Conservation (phyloP, 2,329 filamentous ascomycete genomes). For the Fusarium sp. region DNA sequence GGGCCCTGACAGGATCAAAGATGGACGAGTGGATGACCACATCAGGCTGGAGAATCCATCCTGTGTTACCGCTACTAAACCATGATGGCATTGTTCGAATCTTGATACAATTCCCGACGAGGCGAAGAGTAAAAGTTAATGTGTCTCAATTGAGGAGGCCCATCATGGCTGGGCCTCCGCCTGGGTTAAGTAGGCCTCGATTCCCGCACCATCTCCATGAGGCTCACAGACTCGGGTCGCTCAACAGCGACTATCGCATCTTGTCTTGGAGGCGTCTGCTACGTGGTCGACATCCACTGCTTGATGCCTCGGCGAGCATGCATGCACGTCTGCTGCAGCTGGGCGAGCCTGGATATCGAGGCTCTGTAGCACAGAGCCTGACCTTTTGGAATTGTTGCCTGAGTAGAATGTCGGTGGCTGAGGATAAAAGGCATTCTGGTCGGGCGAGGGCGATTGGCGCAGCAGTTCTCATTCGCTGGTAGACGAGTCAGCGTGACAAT, state of each 20-base stretch:
- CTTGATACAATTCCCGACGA: neutral
- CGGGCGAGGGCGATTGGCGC: neutral
- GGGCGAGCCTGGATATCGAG: neutral
- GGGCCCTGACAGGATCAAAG: conserved; percentile 9
- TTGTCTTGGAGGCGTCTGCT: neutral
- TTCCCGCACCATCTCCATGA: neutral
- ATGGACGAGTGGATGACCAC: conserved; percentile 5
- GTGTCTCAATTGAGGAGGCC: neutral
- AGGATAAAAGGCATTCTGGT: neutral
- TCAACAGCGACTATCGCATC: neutral
- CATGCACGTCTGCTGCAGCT: neutral
- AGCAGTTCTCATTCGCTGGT: neutral
- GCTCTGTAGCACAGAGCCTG: neutral
- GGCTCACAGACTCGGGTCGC: neutral
- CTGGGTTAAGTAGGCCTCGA: conserved; percentile 1
- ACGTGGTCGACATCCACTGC: neutral
- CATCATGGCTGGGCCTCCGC: neutral
- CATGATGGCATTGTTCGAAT: conserved; percentile 6
- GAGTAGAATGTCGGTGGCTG: neutral
- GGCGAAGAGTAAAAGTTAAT: neutral
- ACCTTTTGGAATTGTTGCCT: neutral
- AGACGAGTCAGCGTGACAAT: neutral
- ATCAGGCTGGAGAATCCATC: conserved; percentile 4
- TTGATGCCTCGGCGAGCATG: neutral
- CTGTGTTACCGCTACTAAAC: neutral